Evolutionary conservation across 2,329 filamentous ascomycete species (phyloP).

Genomic region (Trichoderma brevicompactum): DNA sequence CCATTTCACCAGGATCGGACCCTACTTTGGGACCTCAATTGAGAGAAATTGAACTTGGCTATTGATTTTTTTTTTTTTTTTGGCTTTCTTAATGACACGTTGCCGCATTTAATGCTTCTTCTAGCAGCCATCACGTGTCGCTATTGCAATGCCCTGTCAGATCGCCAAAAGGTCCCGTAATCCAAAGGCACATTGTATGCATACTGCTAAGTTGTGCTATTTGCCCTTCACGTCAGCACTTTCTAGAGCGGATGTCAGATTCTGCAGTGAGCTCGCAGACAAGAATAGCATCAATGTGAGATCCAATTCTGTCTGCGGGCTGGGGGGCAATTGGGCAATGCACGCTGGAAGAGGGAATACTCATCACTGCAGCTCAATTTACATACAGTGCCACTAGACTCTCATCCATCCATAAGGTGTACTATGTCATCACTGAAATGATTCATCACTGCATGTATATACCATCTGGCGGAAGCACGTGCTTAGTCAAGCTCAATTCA

Average conservation of each 20-base stretch:
- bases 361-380: background rate
- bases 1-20: background rate
- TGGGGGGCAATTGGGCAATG: background rate
- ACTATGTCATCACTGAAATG: too few relatives aligned
- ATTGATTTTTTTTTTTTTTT: background rate
- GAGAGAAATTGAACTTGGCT: background rate
- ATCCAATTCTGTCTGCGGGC: background rate
- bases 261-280: too few relatives aligned
- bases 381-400: too few relatives aligned
- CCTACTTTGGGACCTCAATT: constrained; percentile 10
- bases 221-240: background rate
- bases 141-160: background rate
- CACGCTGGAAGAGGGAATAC: background rate
- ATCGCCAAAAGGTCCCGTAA: background rate
- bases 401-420: too few relatives aligned
- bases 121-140: constrained; percentile 1
- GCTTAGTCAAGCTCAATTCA: background rate
- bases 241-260: background rate
- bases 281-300: constrained; percentile 9
- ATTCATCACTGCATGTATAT: too few relatives aligned
- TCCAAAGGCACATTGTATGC: background rate
- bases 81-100: constrained; percentile 6
- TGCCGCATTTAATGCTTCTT: background rate
- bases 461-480: too few relatives aligned
- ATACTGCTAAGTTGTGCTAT: background rate